Conservation (phyloP, 805 yeast genomes). For the Yamadazyma laniorum region DNA sequence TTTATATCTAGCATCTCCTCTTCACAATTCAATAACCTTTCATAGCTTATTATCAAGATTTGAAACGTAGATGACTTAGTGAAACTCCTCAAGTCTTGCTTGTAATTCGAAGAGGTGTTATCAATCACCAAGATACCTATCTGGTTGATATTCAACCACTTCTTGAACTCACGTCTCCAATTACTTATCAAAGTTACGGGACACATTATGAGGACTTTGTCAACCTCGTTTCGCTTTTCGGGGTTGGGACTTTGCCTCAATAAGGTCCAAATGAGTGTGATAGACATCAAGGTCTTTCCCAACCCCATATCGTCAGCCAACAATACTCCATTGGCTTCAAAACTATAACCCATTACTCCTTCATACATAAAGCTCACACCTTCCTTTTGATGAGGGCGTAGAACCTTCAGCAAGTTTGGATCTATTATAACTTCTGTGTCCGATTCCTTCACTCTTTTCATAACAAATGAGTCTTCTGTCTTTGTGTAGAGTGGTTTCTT, state of each 20-base stretch:
- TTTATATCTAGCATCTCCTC: slow-evolving; percentile 47
- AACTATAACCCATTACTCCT: slow-evolving; percentile 70
- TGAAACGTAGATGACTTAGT: slow-evolving; percentile 72
- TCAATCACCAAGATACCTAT: slow-evolving; percentile 65
- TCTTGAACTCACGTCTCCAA: slow-evolving; percentile 85
- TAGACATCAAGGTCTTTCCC: slow-evolving; percentile 72
- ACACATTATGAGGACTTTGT: slow-evolving; percentile 75
- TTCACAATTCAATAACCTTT: slow-evolving; percentile 59
- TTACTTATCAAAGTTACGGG: slow-evolving; percentile 87
- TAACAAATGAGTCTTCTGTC: slow-evolving; percentile 7
- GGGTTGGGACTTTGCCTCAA: slow-evolving; percentile 58
- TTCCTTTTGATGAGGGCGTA: slow-evolving; percentile 85
- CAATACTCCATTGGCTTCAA: slow-evolving; percentile 64
- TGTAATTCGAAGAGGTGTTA: slow-evolving; percentile 51
- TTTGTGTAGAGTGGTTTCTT: slow-evolving; percentile 4
- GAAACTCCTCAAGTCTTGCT: slow-evolving; percentile 56
- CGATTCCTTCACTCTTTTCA: slow-evolving; percentile 1
- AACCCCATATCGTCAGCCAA: slow-evolving; percentile 98
- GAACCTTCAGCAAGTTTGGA: slow-evolving; percentile 46
- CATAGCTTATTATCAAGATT: slow-evolving; percentile 85
- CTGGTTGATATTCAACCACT: slow-evolving; percentile 75
- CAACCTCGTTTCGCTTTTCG: slow-evolving; percentile 33
- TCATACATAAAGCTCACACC: slow-evolving; percentile 82
- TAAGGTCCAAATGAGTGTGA: slow-evolving; percentile 80
- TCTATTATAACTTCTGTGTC: slow-evolving; percentile 45